phyloP scores from a whole-genome alignment of 148 eudicot genomes.

The Amaranthus palmeri region DNA sequence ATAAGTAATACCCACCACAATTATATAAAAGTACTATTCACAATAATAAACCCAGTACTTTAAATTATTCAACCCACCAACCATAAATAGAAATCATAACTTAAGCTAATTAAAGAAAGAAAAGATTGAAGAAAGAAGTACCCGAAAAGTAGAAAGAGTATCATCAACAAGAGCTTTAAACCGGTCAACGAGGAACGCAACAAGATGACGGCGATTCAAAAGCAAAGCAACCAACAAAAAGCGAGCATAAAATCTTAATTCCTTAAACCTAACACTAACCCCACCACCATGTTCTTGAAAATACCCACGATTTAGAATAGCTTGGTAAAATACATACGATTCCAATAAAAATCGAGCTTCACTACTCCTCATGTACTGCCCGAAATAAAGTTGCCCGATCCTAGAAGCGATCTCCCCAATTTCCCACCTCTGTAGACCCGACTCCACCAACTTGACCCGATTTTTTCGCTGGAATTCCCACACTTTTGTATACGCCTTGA shows the following conservation, averaged over 20 bases:
- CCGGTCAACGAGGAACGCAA: too few relatives aligned
- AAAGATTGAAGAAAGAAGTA: too few relatives aligned
- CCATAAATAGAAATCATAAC: too few relatives aligned
- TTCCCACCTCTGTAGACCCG: conserved; percentile 81
- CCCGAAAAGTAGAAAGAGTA: too few relatives aligned
- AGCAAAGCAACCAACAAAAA: too few relatives aligned
- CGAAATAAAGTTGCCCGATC: conserved; percentile 81
- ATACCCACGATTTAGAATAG: conserved; percentile 60
- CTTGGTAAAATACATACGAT: conserved; percentile 81
- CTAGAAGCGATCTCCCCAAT: conserved; percentile 97
- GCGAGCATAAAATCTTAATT: conserved; percentile 89
- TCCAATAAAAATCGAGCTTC: conserved; percentile 75
- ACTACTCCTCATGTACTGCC: conserved; percentile 80
- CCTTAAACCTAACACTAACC: conserved; percentile 71
- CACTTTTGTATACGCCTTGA: conserved; percentile 71
- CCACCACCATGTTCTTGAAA: conserved; percentile 46
- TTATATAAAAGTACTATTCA: too few relatives aligned
- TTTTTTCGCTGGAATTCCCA: conserved; percentile 87
- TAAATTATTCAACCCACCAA: too few relatives aligned
- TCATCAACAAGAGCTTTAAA: too few relatives aligned
- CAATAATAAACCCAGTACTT: too few relatives aligned
- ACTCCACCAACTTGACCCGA: conserved; percentile 46
- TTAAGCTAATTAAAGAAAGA: too few relatives aligned
- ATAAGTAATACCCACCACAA: too few relatives aligned
- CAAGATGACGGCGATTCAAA: too few relatives aligned